Conservation (phyloP, 805 yeast genomes). For the Ogataea dorogensis region DNA sequence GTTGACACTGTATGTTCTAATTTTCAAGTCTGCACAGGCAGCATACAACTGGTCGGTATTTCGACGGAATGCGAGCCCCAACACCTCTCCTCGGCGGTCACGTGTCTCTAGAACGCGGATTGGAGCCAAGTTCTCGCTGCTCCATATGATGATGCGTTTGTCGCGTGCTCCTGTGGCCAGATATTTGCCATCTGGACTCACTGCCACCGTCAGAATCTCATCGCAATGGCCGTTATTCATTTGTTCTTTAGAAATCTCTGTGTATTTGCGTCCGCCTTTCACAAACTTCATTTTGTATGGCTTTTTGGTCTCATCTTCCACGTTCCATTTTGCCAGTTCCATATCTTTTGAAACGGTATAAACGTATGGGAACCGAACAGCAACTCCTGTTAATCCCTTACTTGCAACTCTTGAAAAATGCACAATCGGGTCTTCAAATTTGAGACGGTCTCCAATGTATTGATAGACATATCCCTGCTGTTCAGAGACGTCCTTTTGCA, state of each 20-base stretch:
- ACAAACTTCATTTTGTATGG: constrained; percentile 65
- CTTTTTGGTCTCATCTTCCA: constrained; percentile 49
- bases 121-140: constrained; percentile 72
- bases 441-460: constrained; percentile 53
- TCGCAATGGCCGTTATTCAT: constrained; percentile 71
- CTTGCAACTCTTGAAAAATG: constrained; percentile 58
- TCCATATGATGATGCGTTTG: constrained; percentile 80
- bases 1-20: constrained; percentile 80
- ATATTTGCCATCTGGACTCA: constrained; percentile 80
- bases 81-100: constrained; percentile 67
- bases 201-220: constrained; percentile 75
- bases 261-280: constrained; percentile 57
- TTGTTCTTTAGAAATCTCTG: constrained; percentile 45
- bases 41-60: constrained; percentile 84
- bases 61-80: constrained; percentile 74
- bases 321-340: constrained; percentile 78
- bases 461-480: constrained; percentile 80
- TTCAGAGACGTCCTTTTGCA: constrained; percentile 88
- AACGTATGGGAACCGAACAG: constrained; percentile 59
- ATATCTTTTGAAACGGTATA: constrained; percentile 83
- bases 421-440: constrained; percentile 41
- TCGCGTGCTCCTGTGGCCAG: constrained; percentile 92
- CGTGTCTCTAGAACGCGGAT: constrained; percentile 74
- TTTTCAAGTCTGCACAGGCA: constrained; percentile 87
- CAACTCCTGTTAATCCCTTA: constrained; percentile 52